A percentile compares a stretch with the other conserved stretches of the same genome.
phyloP scores from a whole-genome alignment of 345 rosid species.

The Reutealis trisperma region DNA sequence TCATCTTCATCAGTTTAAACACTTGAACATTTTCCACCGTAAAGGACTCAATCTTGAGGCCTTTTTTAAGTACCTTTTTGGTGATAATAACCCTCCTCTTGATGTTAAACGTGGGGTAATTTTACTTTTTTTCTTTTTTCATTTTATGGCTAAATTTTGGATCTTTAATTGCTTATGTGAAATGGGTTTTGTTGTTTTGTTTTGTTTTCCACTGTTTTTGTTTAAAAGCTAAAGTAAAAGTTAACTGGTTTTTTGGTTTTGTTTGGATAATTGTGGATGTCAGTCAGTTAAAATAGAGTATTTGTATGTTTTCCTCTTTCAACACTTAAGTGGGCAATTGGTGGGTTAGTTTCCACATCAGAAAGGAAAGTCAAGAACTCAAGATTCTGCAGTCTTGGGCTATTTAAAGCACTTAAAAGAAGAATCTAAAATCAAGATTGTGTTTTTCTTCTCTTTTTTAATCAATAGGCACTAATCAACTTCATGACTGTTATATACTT shows the following conservation, averaged over 20 bases:
- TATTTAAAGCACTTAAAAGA: background rate
- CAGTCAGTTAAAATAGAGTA: too few relatives aligned
- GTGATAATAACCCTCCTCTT: constrained; percentile 52
- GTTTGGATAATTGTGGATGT: background rate
- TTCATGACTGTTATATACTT: background rate
- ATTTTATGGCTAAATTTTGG: constrained; percentile 4
- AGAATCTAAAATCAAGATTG: background rate
- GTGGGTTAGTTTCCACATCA: background rate
- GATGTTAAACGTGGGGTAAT: constrained; percentile 49
- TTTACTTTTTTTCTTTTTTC: background rate
- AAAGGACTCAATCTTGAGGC: constrained; percentile 61
- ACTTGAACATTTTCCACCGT: constrained; percentile 36
- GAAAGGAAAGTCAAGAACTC: constrained; percentile 8
- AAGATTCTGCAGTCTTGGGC: background rate
- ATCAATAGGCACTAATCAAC: background rate
- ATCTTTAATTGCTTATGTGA: background rate
- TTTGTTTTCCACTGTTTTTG: background rate
- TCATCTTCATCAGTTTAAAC: constrained; percentile 44
- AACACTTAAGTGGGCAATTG: background rate
- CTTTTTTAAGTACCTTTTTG: constrained; percentile 64
- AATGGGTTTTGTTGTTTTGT: constrained; percentile 4
- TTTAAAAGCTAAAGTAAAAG: background rate
- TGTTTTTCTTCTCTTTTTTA: background rate
- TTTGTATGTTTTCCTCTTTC: background rate
- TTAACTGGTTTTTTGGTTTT: background rate